Base-by-base conservation (phyloP, 495 filamentous ascomycete species). In the Penicillium paradoxum region DNA sequence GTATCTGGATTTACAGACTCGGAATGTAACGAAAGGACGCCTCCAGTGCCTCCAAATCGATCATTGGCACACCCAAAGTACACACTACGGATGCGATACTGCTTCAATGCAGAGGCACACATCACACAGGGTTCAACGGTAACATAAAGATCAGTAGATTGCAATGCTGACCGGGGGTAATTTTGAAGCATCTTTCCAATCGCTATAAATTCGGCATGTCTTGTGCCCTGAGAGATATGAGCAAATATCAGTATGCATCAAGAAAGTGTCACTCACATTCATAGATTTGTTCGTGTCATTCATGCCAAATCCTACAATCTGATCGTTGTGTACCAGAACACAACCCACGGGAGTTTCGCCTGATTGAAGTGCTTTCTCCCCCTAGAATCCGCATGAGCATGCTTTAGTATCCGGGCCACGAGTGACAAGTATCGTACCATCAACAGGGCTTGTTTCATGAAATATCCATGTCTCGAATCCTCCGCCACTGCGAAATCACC, bases 111-210 rank as follows among this genome's bases (percentile, higher is more conserved):
- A n/a, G 89, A 90, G 2, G 93, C 92, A 63, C 93, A 98, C 93
- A 98, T 98, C 61, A 98, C 84, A 66, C 93, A 98, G 2, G 93
- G 93, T 66, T 98, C 93, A 44, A 97, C 91, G 0, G 93, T 97
- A 29, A 98, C 93, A 66, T 98, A 98, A 25, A 97, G 80, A 59
- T 86, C 83, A 37, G 86, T 89, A 34, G 87, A 79, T 22, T 69
- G 63, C 56, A 97, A 75, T 47, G 89, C 75, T 7, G 73, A 76
- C 6, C 76, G 73, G 8, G 83, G 79, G 59, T 87, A 68, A 13
- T 58, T 69, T 42, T 69, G 66, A 11, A 89, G 74, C 53, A 87
- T 78, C 34, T 79, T 65, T 39, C 80, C 81, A 29, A 98, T 78
- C 17, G 89, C 93, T 63, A 96, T 78, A 59, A 97, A 91, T 63